Percentiles rank a stretch among this genome's conserved stretches.
Conservation (phyloP, 208 protist species). For the Angomonas ambiguus region DNA sequence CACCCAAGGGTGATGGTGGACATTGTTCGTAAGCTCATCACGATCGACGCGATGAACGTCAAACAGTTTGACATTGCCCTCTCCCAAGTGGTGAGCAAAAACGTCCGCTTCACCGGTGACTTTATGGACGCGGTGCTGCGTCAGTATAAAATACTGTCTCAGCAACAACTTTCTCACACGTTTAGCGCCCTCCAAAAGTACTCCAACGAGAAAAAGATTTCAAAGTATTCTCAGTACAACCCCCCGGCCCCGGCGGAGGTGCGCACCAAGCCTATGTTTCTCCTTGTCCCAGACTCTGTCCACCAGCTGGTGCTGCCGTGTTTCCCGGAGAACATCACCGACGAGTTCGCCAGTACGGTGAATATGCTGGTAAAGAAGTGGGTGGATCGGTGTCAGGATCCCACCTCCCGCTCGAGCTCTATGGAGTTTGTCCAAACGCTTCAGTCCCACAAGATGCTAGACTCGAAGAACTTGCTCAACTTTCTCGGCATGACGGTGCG, state of each 20-base stretch:
- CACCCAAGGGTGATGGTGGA: constrained; percentile 61
- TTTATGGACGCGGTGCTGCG: constrained; percentile 76
- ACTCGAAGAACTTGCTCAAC: constrained; percentile 58
- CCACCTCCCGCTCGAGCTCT: constrained; percentile 37
- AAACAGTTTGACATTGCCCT: constrained; percentile 85
- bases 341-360: constrained; percentile 34
- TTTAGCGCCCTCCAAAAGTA: constrained; percentile 70
- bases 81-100: constrained; percentile 44
- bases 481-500: constrained; percentile 86
- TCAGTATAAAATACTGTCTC: constrained; percentile 63
- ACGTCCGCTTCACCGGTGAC: constrained; percentile 69
- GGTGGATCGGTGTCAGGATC: constrained; percentile 50
- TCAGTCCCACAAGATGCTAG: constrained; percentile 79
- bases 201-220: constrained; percentile 30
- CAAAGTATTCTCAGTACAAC: constrained; percentile 13
- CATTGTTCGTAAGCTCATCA: constrained; percentile 83
- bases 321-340: constrained; percentile 37
- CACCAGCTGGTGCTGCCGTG: constrained; percentile 37
- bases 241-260: constrained; percentile 30
- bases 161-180: constrained; percentile 63
- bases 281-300: constrained; percentile 37
- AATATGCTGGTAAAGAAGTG: constrained; percentile 75
- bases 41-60: constrained; percentile 44
- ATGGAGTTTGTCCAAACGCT: constrained; percentile 76
- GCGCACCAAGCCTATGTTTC: constrained; percentile 45